Conservation (phyloP, 306 rosid species). For the Mimosa pudica region DNA sequence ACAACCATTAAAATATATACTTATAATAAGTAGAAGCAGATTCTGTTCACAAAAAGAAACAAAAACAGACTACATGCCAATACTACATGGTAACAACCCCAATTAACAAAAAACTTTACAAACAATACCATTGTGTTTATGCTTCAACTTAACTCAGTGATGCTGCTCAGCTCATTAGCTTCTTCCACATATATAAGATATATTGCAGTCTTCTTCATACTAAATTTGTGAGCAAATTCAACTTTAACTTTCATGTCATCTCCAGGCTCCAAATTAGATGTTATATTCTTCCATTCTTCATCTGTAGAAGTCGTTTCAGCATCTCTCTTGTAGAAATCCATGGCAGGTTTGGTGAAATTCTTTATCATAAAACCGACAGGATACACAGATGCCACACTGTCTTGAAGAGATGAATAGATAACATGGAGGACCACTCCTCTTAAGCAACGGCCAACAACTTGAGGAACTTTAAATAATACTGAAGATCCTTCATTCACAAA, state of each 20-base stretch:
- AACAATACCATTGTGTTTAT: not conserved
- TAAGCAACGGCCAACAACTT: not conserved
- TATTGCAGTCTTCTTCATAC: not conserved
- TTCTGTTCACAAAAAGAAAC: not conserved
- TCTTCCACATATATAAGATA: conserved; percentile 8
- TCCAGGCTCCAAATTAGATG: conserved; percentile 5
- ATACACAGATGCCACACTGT: not conserved
- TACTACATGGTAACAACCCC: not conserved
- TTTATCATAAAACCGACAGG: not conserved
- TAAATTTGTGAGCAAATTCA: not conserved
- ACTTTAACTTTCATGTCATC: not conserved
- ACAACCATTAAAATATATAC: not conserved
- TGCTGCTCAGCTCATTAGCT: not conserved
- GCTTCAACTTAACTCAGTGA: not conserved
- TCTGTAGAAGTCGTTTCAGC: not conserved
- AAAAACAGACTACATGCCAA: not conserved
- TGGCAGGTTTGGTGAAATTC: not conserved
- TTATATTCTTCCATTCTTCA: not conserved
- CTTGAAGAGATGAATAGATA: not conserved
- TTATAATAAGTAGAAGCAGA: not conserved
- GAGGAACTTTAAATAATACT: not conserved
- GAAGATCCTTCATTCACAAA: not conserved
- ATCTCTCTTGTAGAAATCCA: not conserved
- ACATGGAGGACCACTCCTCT: not conserved
- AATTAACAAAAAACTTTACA: not conserved